Evolutionary conservation across 2,329 filamentous ascomycete genomes (phyloP), one percentile per base, ranked within the genome.

Genomic region (Chalaropsis thielavioides): DNA sequence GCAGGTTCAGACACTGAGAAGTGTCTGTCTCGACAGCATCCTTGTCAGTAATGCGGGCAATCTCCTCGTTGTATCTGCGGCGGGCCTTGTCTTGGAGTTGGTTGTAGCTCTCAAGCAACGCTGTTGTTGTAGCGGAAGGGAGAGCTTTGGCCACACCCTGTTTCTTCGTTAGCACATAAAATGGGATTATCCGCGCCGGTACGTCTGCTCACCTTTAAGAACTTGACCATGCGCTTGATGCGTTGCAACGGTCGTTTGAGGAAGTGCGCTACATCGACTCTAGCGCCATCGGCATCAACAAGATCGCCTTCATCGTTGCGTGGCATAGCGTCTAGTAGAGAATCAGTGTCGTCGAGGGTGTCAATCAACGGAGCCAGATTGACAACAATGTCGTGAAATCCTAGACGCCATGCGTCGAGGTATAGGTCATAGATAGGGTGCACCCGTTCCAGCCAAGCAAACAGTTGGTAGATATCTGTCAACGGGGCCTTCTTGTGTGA

Each of bases 341-440:
- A 84, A 68, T 85, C 80, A 46, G 84, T 79, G 60, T 87, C 83
- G 41, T 86, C 83, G 1, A 74, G 71, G 1, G 70, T 71, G 17
- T 76, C 76, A 1, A 76, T 75, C 3, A 84, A 83, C 7, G 90
- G 89, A 1, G 90, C 91, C 41, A 97, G 83, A 72, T 96, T 97
- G 70, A 99, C 90, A 61, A 97, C 85, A 22, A 99, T 84, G 72
- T 95, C 92, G 71, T 96, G 89, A 74, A 97, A 99, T 0, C 94
- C 94, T 60, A 97, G 81, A 38, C 91, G 83, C 94, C 94, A 99
- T 7, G 88, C 86, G 71, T 85, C 84, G 40, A 97, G 80, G 73
- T 97, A 99, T 71, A 90, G 86, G 67, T 85, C 80, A 73, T 99
- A 99, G 10, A 92, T 82, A 64, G 86, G 84, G 58, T 89, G 83